Base-by-base conservation (phyloP, 495 filamentous ascomycete species). In the Penicillium arizonense region DNA sequence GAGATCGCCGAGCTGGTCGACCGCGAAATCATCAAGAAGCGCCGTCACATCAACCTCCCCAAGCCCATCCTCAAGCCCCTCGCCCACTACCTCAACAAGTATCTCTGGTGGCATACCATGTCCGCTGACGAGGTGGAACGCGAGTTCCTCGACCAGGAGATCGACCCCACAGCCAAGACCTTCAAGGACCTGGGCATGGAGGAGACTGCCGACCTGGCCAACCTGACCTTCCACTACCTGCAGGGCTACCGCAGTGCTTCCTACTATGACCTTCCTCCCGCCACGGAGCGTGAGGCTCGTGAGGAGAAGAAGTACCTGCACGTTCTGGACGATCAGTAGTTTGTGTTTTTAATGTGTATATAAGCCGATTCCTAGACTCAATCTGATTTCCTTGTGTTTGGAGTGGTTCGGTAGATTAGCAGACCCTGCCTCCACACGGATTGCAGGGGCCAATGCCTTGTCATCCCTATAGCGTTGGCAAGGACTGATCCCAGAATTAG, bases 281-380 rank as follows among this genome's bases (percentile, higher is more conserved):
- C 89, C 62, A 96, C 93, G 14, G 91, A 96, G 81, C 87, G 86
- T 65, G 94, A 99, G 81, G 91, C 84, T 78, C 81, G 80, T 62
- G 93, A 97, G 70, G 93, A 99, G 73, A 93, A 82, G 82, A 92
- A 96, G 80, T 99, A 93, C 70, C 67, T 97, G 67, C 95, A 97
- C 65, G 89, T 97, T 62, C 78, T 93, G 59, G 90, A 96, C 63
- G 87, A 94, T 69, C 84, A 94, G 75, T 92, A 85, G 71, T 62
- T 53, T 67, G 58, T 70, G 61, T 63, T 69, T 73, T 67, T 65
- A 59, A 62, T 63, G 57, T 76, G 71, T 76, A 73, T 61, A 76
- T 76, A 74, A 72, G 58, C 64, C 58, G 44, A 44, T 56, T 58
- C 55, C 64, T 72, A 71, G 63, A 68, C 64, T 44, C 60, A 64